These are phyloP conservation scores for Aspergillus sp. DNA, from an alignment of 2,329 filamentous ascomycete species.

Conservation along the genomic window DNA sequence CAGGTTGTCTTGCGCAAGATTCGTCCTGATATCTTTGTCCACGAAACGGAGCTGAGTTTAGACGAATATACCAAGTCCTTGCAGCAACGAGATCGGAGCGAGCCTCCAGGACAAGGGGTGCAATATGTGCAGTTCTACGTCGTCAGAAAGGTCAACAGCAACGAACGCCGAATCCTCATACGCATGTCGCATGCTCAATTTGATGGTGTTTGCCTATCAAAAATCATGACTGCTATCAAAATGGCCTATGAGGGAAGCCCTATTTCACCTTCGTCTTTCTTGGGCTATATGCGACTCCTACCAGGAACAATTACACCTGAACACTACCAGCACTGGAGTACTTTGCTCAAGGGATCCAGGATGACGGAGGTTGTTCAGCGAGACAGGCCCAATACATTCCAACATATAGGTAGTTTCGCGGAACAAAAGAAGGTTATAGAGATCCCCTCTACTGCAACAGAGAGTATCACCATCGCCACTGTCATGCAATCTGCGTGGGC, in stretches of 20 bases:
- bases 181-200: slow-evolving; percentile 70
- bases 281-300: slow-evolving; percentile 46
- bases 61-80: slow-evolving; percentile 55
- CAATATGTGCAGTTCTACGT: slow-evolving; percentile 62
- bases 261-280: slow-evolving; percentile 45
- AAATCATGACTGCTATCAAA: slow-evolving; percentile 62
- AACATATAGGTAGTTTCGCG: slow-evolving; percentile 36
- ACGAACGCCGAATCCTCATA: slow-evolving; percentile 53
- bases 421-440: slow-evolving; percentile 37
- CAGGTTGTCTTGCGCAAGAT: slow-evolving; percentile 61
- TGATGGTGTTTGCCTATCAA: slow-evolving; percentile 65
- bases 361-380: slow-evolving; percentile 46
- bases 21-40: slow-evolving; percentile 51
- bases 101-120: slow-evolving; percentile 58
- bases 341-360: slow-evolving; percentile 56
- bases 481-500: slow-evolving; percentile 69
- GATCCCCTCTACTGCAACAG: slow-evolving; percentile 48
- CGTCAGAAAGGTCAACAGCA: slow-evolving; percentile 43
- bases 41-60: slow-evolving; percentile 53
- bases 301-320: slow-evolving; percentile 41
- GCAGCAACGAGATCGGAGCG: slow-evolving; percentile 57
- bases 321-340: slow-evolving; percentile 61
- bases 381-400: slow-evolving; percentile 34
- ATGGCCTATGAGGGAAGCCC: slow-evolving; percentile 50
- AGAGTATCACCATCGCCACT: slow-evolving; percentile 62